A percentile compares a stretch with the other conserved stretches of the same genome.
These are phyloP conservation scores for Meredithiella fracta DNA, from an alignment of 2,329 filamentous ascomycete species.

Conservation along the genomic window DNA sequence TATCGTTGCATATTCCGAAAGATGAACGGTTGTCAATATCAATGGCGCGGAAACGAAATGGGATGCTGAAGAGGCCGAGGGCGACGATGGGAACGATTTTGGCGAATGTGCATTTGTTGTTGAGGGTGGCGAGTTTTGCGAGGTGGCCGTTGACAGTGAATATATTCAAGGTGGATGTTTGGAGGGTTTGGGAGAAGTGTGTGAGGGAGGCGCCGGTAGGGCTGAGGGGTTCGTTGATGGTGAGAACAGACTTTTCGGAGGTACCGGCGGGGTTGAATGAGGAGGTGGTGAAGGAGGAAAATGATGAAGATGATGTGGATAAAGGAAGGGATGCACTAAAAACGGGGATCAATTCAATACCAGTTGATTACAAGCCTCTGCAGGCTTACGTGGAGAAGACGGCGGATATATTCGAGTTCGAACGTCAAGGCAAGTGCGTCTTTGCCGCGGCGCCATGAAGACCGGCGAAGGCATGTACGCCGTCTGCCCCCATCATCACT, in stretches of 20 bases:
- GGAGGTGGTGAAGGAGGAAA: not conserved
- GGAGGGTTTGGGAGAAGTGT: constrained; percentile 50
- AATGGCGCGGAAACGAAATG: constrained; percentile 34
- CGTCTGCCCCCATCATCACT: constrained; percentile 37
- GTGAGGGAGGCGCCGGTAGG: constrained; percentile 31
- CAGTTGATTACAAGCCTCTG: constrained; percentile 37
- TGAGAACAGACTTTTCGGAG: constrained; percentile 39
- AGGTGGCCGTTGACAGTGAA: constrained; percentile 69
- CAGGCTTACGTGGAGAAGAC: constrained; percentile 40
- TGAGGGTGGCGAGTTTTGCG: constrained; percentile 62
- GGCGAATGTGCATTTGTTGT: constrained; percentile 64
- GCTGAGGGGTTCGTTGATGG: constrained; percentile 31
- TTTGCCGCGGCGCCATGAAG: constrained; percentile 30
- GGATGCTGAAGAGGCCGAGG: constrained; percentile 39
- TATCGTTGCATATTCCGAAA: constrained; percentile 60
- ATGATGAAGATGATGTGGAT: not conserved
- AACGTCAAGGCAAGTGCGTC: constrained; percentile 38
- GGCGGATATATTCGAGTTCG: constrained; percentile 36
- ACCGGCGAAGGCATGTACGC: constrained; percentile 36
- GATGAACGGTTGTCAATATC: constrained; percentile 41
- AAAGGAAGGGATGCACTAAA: constrained; percentile 10
- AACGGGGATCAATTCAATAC: constrained; percentile 37
- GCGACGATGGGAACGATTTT: constrained; percentile 51
- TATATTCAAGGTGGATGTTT: constrained; percentile 59
- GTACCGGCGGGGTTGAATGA: constrained; percentile 10